Evolutionary conservation across 2,329 filamentous ascomycete genomes (phyloP), one percentile per base, ranked within the genome.

Genomic region (Coleophoma eucalyptorum): DNA sequence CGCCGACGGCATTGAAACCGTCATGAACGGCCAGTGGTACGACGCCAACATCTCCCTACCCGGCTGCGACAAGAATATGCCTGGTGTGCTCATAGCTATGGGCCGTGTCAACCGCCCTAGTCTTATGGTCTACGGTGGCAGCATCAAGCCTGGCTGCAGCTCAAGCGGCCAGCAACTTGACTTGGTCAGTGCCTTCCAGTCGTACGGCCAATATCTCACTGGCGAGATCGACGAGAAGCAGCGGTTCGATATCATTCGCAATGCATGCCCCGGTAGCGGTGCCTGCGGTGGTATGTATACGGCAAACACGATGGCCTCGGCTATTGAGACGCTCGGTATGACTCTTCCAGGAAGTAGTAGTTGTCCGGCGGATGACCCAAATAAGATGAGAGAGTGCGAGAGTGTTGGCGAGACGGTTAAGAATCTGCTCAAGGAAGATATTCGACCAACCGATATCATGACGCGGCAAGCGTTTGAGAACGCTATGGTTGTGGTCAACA

Each of bases 61-160:
- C 12, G 94, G 94, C 44, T 99, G 94, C 72, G 94, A 99, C 81
- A 99, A 99, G 84, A 99, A 99, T 75, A 97, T 99, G 94, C 91
- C 91, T 1, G 89, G 89, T 69, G 89, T 93, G 12, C 74, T 91
- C 62, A 94, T 94, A 65, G 94, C 92, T 50, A 97, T 97, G 89
- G 93, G 90, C 33, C 83, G 94, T 60, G 84, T 96, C 59, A 97
- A 99, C 76, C 79, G 94, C 43, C 94, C 94, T 31, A 91, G 89
- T 62, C 78, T 99, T 67, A 97, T 99, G 94, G 89, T 99, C 31
- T 99, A 99, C 66, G 94, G 94, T 60, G 94, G 94, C 44, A 91
- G 89, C 40, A 99, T 97, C 68, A 86, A 89, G 67, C 90, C 94
- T 35, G 94, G 94, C 43, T 97, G 92, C 73, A 80, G 79, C 46